A percentile compares a stretch with the other conserved stretches of the same genome.
Conservation (phyloP, 169 alveolate species). For the Miamiensis avidus region DNA sequence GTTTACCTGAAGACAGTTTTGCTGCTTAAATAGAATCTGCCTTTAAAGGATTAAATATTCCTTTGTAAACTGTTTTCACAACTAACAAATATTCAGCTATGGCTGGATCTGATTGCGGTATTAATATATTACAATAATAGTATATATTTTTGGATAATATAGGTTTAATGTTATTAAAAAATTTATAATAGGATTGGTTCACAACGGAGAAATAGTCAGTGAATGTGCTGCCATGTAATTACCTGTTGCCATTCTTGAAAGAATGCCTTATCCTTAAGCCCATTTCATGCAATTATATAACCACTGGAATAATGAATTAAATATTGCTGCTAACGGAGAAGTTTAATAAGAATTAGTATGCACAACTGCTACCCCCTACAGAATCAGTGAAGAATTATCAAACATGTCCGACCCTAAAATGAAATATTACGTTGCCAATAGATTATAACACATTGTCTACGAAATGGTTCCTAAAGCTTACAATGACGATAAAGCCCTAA, state of each 20-base stretch:
- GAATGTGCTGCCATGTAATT: conserved; percentile 30
- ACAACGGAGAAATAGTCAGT: conserved; percentile 23
- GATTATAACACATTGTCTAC: conserved; percentile 1
- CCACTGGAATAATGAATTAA: conserved; percentile 13
- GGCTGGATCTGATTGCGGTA: neutral
- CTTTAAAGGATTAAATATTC: neutral
- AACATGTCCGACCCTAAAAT: conserved; percentile 17
- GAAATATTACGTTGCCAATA: conserved; percentile 16
- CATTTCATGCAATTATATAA: conserved; percentile 11
- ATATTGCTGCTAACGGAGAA: conserved; percentile 12
- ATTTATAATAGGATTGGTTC: neutral
- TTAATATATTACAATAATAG: too few relatives aligned
- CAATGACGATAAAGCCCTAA: neutral
- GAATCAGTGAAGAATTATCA: conserved; percentile 5
- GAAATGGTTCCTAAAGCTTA: conserved; percentile 18
- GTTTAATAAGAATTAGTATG: conserved; percentile 12
- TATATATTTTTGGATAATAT: too few relatives aligned
- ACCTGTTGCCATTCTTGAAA: conserved; percentile 9
- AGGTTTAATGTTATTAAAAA: too few relatives aligned
- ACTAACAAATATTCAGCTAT: neutral
- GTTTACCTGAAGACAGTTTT: neutral
- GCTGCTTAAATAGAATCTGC: neutral
- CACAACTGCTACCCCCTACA: conserved; percentile 19
- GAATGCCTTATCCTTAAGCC: conserved; percentile 1
- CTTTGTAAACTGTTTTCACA: neutral